Percentiles rank a stretch among this genome's conserved stretches.
These are phyloP conservation scores for Mucor plumbeus DNA, from an alignment of 371 early-diverging fungal genomes.

Conservation along the genomic window DNA sequence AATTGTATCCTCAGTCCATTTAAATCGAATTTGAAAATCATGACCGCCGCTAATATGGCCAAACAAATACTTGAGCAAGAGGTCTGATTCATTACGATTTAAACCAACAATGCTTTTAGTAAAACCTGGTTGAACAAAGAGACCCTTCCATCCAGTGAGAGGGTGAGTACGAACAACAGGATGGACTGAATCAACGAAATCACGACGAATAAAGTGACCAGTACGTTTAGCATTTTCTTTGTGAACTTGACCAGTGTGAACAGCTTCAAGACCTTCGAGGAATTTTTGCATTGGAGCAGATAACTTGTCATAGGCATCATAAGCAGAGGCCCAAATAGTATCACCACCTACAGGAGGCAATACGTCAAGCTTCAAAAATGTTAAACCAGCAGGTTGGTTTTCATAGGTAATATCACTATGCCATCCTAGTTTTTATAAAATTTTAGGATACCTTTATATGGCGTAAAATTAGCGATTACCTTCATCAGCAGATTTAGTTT, in stretches of 20 bases:
- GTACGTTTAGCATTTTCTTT: constrained; percentile 33
- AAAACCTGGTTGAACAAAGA: constrained; percentile 65
- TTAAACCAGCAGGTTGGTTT: constrained; percentile 57
- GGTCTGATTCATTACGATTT: constrained; percentile 54
- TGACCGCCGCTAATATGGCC: constrained; percentile 50
- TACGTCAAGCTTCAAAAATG: constrained; percentile 28
- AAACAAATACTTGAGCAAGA: constrained; percentile 47
- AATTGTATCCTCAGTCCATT: constrained; percentile 58
- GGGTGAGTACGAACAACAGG: constrained; percentile 56
- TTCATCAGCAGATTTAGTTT: constrained; percentile 13
- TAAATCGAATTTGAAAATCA: constrained; percentile 71
- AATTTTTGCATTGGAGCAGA: constrained; percentile 57
- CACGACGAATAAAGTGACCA: constrained; percentile 50
- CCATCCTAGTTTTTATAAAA: constrained; percentile 28
- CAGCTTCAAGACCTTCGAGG: constrained; percentile 63
- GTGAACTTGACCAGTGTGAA: constrained; percentile 58
- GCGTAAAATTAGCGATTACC: background rate
- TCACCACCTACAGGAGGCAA: constrained; percentile 55
- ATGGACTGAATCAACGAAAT: constrained; percentile 40
- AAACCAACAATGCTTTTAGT: constrained; percentile 60
- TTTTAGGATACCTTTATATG: no score
- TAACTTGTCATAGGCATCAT: constrained; percentile 65
- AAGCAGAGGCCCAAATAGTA: constrained; percentile 63
- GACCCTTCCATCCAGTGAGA: constrained; percentile 68
- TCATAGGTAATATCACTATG: constrained; percentile 70